Evolutionary conservation across 352 stramenopile genomes (phyloP), one percentile per base, ranked within the genome.

Genomic region (Phytophthora pluvialis): DNA sequence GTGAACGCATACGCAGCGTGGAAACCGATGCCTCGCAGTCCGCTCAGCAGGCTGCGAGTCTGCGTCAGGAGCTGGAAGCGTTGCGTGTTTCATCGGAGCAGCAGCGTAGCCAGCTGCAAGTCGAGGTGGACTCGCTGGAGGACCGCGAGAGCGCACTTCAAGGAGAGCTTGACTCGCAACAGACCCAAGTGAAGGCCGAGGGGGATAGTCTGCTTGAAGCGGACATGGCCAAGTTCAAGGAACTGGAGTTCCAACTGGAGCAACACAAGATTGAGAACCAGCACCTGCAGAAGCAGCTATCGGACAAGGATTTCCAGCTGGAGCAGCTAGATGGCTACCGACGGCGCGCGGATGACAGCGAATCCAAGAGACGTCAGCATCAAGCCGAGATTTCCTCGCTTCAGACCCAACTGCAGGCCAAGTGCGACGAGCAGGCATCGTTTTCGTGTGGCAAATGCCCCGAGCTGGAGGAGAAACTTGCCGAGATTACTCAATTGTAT

Each of bases 251-350:
- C 25, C 74, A 89, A 26, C 52, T 90, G 28, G 69, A 89, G 49
- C 78, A 90, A 56, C 83, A 88, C 71, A 89, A 90, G 58, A 89
- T 86, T 50, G 80, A 91, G 64, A 91, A 86, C 47, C 77, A 89
- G 46, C 78, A 88, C 36, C 69, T 91, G 16, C 82, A 91, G 68
- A 87, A 89, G 46, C 66, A 91, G 54, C 54, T 89, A 10, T 73
- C 67, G 8, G 82, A 91, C 60, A 85, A 86, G 32, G 82, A 91
- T 29, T 89, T 86, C 32, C 70, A 88, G 29, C 56, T 91, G 13
- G 80, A 89, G 57, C 80, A 89, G 32, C 69, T 86, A 33, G 77
- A 86, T 26, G 67, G 46, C 39, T 84, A 85, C 35, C 69, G 77
- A 7, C 46, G 67, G 26, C 62, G 75, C 42, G 80, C 81, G 2